Evolutionary conservation across 768 basidiomycete species (phyloP).

Genomic region (Russula lepida): DNA sequence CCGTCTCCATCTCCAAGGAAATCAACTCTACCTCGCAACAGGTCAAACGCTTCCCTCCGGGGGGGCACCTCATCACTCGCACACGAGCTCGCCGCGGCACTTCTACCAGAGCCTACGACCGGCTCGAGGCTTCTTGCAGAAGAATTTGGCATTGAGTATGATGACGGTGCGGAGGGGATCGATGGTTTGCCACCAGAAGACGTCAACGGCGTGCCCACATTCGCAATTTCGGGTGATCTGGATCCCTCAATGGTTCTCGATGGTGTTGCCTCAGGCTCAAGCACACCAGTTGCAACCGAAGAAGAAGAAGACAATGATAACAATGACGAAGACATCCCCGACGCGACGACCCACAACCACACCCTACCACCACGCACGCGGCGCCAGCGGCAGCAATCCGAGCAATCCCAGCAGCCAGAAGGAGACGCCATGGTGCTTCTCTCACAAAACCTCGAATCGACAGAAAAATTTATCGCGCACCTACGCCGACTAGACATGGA

Average conservation of each 20-base stretch:
- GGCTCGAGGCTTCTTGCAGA: slow-evolving; percentile 75
- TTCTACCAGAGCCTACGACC: slow-evolving; percentile 78
- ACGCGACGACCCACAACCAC: slow-evolving; percentile 38
- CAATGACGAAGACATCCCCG: slow-evolving; percentile 25
- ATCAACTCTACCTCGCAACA: slow-evolving; percentile 29
- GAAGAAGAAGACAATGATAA: slow-evolving; percentile 21
- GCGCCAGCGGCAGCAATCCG: not conserved
- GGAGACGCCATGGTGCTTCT: slow-evolving; percentile 67
- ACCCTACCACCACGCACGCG: slow-evolving; percentile 25
- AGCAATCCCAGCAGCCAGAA: slow-evolving; percentile 30
- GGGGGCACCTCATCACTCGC: slow-evolving; percentile 51
- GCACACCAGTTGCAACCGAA: slow-evolving; percentile 23
- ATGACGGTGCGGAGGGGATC: slow-evolving; percentile 78
- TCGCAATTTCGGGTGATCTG: slow-evolving; percentile 28
- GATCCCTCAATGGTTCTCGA: slow-evolving; percentile 20
- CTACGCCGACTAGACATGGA: slow-evolving; percentile 63
- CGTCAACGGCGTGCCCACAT: slow-evolving; percentile 25
- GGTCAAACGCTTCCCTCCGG: slow-evolving; percentile 46
- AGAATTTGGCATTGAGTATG: slow-evolving; percentile 85
- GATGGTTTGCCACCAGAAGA: slow-evolving; percentile 33
- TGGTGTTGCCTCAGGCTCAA: not conserved
- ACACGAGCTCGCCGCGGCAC: slow-evolving; percentile 78
- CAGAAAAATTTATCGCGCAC: slow-evolving; percentile 67
- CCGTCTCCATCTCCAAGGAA: slow-evolving; percentile 24
- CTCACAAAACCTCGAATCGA: slow-evolving; percentile 64